Evolutionary conservation across 306 rosid species (phyloP).

Genomic region (barrel medic (Medicago truncatula)): DNA sequence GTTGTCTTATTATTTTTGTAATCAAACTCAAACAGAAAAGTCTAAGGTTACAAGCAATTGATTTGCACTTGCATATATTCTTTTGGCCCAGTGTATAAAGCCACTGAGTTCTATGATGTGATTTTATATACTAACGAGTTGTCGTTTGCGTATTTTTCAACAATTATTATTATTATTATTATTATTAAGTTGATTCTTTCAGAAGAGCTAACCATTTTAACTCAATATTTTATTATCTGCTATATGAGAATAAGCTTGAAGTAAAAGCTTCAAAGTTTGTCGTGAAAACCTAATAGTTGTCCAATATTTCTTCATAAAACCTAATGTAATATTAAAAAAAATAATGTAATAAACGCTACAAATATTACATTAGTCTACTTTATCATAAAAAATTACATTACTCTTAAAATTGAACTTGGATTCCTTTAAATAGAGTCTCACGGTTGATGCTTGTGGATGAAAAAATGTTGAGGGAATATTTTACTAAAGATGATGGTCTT

Average conservation of each 20-base stretch:
- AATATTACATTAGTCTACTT: too few relatives aligned
- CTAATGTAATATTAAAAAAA: too few relatives aligned
- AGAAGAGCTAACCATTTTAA: not conserved
- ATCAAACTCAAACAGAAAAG: constrained; percentile 27
- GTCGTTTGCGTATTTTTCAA: constrained; percentile 28
- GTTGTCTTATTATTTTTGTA: constrained; percentile 17
- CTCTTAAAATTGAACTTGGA: too few relatives aligned
- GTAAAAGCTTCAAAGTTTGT: not conserved
- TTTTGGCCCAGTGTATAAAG: constrained; percentile 44
- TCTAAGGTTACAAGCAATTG: constrained; percentile 37
- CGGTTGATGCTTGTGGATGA: too few relatives aligned
- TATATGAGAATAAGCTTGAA: not conserved
- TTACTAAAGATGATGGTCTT: too few relatives aligned
- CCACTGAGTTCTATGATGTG: constrained; percentile 39
- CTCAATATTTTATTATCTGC: constrained; percentile 4
- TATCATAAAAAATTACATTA: too few relatives aligned
- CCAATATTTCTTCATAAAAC: too few relatives aligned
- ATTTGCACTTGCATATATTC: constrained; percentile 52
- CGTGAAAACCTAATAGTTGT: too few relatives aligned
- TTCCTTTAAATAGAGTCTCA: too few relatives aligned
- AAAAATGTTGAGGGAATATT: too few relatives aligned
- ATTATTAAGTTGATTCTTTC: constrained; percentile 16
- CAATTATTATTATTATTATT: constrained; percentile 16
- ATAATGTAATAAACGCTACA: too few relatives aligned
- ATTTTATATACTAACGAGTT: constrained; percentile 30